phyloP scores from a whole-genome alignment of 805 yeast genomes.

The Saccharomycopsis synnaedendra region DNA sequence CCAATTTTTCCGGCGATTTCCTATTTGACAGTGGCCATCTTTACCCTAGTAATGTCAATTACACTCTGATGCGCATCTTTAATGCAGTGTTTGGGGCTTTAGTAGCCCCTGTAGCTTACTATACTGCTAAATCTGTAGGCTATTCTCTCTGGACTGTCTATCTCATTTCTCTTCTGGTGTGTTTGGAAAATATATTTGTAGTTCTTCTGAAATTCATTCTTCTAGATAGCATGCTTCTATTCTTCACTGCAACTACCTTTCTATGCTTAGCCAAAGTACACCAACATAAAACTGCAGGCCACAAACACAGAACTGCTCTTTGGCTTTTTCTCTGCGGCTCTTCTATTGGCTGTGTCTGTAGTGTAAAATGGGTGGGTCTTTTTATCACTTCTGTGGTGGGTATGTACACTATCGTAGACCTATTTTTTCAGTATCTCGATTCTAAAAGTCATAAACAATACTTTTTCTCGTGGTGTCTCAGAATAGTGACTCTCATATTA shows the following conservation, averaged over 20 bases:
- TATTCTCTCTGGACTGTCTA: conserved; percentile 40
- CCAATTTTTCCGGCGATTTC: conserved; percentile 68
- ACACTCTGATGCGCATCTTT: conserved; percentile 56
- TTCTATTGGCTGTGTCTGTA: conserved; percentile 72
- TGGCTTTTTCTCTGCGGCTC: conserved; percentile 58
- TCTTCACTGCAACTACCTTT: conserved; percentile 65
- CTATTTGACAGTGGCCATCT: conserved; percentile 55
- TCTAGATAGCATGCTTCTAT: conserved; percentile 64
- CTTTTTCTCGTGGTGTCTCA: conserved; percentile 56
- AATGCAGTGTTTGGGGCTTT: conserved; percentile 58
- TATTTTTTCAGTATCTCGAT: conserved; percentile 20
- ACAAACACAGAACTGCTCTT: too few relatives aligned
- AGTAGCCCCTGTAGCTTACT: conserved; percentile 62
- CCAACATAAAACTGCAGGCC: conserved; percentile 5
- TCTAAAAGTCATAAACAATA: conserved; percentile 25
- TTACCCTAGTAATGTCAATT: conserved; percentile 55
- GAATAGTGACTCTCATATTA: conserved; percentile 55
- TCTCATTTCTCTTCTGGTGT: conserved; percentile 50
- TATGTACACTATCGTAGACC: conserved; percentile 42
- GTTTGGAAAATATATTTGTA: conserved; percentile 58
- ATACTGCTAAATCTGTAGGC: conserved; percentile 50
- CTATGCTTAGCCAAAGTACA: conserved; percentile 48
- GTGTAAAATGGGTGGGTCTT: conserved; percentile 80
- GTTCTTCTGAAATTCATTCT: conserved; percentile 65
- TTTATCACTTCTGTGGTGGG: conserved; percentile 56